Conservation (phyloP, 2,329 filamentous ascomycete genomes). For the Orbilia quercus region DNA sequence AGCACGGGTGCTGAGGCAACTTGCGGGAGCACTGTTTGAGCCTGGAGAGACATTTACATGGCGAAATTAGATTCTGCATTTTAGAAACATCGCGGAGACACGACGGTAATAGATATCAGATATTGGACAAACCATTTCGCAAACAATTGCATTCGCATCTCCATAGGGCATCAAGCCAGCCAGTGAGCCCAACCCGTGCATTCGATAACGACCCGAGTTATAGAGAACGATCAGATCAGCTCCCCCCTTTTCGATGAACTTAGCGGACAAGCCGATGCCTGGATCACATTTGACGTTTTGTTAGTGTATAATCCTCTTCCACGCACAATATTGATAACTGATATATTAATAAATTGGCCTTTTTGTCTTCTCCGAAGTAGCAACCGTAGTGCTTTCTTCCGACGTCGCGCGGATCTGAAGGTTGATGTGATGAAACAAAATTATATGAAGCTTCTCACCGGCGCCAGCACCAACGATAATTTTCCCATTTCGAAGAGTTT, state of each 20-base stretch:
- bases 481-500: conserved; percentile 35
- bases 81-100: too few relatives aligned
- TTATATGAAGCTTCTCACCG: too few relatives aligned
- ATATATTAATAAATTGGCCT: too few relatives aligned
- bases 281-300: conserved; percentile 1
- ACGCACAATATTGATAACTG: background rate
- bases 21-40: conserved; percentile 74
- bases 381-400: too few relatives aligned
- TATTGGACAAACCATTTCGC: conserved; percentile 64
- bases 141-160: conserved; percentile 66
- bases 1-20: conserved; percentile 74
- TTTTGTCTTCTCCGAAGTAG: too few relatives aligned
- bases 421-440: too few relatives aligned
- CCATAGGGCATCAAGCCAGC: conserved; percentile 65
- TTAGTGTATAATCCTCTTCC: conserved; percentile 5
- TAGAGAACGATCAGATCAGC: conserved; percentile 78
- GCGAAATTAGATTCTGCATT: too few relatives aligned
- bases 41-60: conserved; percentile 64
- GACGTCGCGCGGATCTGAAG: too few relatives aligned
- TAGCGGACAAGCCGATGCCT: conserved; percentile 77
- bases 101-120: too few relatives aligned
- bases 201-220: conserved; percentile 77
- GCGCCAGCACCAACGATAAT: conserved; percentile 36
- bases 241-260: conserved; percentile 75
- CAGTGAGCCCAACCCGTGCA: conserved; percentile 76